Evolutionary conservation across 441 rosid genomes (phyloP), one percentile per base, ranked within the genome.

Genomic region (Adansonia rubrostipa): DNA sequence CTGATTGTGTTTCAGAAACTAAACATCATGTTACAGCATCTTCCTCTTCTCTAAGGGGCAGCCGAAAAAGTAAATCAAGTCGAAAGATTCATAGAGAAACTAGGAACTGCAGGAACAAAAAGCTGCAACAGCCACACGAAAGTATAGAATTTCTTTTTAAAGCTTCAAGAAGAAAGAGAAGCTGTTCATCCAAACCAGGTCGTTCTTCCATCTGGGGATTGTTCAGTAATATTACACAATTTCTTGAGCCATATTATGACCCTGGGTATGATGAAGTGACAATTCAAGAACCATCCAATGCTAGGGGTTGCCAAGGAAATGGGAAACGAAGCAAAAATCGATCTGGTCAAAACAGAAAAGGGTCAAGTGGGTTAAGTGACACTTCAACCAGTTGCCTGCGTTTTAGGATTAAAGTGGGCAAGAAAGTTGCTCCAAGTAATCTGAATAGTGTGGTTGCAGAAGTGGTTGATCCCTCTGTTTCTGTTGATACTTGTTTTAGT

Each of bases 321-420:
- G 77, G 80, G 83, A 88, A 84, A 79, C 77, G 6, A 72, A 85
- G 45, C 42, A 89, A 79, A 67, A 81, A 81, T 66, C 77, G 8
- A 72, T 65, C 74, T 42, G 80, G 82, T 63, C 82, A 87, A 53
- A 78, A 78, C 74, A 80, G 81, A 28, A 84, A 80, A 51, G 82
- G 71, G 44, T 85, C 91, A 61, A 80, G 81, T 69, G 82, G 77
- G 79, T 85, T 84, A 63, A 10, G 45, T 74, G 79, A 71, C 83
- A 74, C 86, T 84, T 81, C 87, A 79, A 86, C 81, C 60, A 81
- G 81, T 74, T 77, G 91, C 79, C 88, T 94, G 54, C 93, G 96
- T 42, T 82, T 96, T 84, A 94, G 86, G 89, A 91, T 96, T 79
- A 96, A 88, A 85, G 76, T 93, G 84, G 96, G 98, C 74, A 92